Evolutionary conservation across 257 asterid species (phyloP), one percentile per base, ranked within the genome.

Genomic region (Rubia yunnanensis): DNA sequence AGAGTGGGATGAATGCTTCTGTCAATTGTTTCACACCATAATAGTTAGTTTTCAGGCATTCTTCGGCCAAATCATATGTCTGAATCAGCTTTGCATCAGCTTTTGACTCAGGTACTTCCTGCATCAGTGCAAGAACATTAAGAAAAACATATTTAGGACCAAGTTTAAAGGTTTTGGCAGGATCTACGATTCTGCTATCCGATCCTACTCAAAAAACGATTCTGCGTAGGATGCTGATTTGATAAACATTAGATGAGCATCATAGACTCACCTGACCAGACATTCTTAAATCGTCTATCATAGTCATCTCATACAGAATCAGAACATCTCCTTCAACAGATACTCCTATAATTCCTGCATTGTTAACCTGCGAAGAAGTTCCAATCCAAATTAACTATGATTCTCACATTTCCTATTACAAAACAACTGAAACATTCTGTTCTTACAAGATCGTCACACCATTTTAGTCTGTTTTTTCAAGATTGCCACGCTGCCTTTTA

Each of bases 1-100:
- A 64, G 35, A 77, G 68, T 1, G 78, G 78, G 54, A 77, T 34
- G 48, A 69, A 69, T 26, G 70, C 72, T 72, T 77, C 75, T 50
- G 38, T 48, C 75, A 76, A 44, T 31, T 31, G 41, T 64, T 76
- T 76, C 28, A 67, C 68, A 22, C 80, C 74, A 24, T 56, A 60
- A 20, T 72, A 72, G 38, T 77, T 77, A 0, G 75, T 76, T 36
- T 30, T 58, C 18, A 68, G 49, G 34, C 77, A 72, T 5, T 68
- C 62, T 41, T 64, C 72, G 15, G 81, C 70, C 64, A 23, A 59
- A 35, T 68, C 77, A 55, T 31, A 58, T 2, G 62, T 72, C 72
- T 76, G 71, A 18, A 68, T 68, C 30, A 70, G 5, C 56, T 61
- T 63, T 39, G 38, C 77, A 28, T 63, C 60, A 8, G 68, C 64